Conservation (phyloP, 345 rosid genomes). For the Salix purpurea region DNA sequence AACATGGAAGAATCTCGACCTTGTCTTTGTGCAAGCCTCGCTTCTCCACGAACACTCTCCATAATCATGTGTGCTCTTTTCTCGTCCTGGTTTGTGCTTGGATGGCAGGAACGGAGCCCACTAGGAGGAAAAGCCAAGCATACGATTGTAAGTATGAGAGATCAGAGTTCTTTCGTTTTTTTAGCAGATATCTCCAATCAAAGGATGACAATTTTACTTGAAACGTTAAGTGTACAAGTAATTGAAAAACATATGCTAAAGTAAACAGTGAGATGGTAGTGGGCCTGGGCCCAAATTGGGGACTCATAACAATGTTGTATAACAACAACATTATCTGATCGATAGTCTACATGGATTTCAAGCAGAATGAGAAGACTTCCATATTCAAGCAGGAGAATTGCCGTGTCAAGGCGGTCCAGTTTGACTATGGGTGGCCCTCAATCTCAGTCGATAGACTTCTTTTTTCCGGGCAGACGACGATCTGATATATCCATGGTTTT, state of each 20-base stretch:
- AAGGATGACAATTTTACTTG: no score
- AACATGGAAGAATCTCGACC: no score
- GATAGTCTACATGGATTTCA: not conserved
- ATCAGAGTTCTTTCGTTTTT: not conserved
- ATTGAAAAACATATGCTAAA: not conserved
- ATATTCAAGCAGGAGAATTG: not conserved
- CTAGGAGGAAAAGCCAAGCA: not conserved
- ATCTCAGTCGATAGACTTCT: not conserved
- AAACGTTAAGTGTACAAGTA: no score
- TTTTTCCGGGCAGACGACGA: not conserved
- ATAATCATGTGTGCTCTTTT: not conserved
- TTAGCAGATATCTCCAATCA: no score
- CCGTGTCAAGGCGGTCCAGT: not conserved
- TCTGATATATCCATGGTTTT: no score
- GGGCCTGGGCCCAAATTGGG: not conserved
- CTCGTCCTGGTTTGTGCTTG: not conserved
- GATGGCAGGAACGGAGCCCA: not conserved
- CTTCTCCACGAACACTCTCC: no score
- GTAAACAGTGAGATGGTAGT: not conserved
- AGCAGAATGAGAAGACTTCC: not conserved
- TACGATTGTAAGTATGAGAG: not conserved
- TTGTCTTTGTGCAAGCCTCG: no score
- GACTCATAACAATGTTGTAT: not conserved
- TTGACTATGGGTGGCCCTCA: not conserved
- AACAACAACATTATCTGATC: no score